Evolutionary conservation across 495 filamentous ascomycete species (phyloP).

Genomic region (Halenospora varia): DNA sequence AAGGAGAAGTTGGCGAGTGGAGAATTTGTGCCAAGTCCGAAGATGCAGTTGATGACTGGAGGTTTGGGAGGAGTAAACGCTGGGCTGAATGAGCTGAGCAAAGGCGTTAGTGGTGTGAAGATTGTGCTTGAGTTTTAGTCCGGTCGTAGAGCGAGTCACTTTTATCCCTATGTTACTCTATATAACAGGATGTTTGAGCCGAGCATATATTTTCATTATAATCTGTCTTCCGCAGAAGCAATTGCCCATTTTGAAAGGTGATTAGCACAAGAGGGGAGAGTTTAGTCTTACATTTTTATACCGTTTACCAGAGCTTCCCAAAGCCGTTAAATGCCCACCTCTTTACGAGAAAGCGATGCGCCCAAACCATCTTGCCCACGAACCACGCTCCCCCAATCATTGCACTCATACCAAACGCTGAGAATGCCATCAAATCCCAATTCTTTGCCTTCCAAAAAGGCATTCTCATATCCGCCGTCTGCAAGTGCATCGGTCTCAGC

Average conservation of each 20-base stretch:
- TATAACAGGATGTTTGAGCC: too few species aligned
- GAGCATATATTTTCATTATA: too few species aligned
- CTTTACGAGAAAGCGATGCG: not conserved
- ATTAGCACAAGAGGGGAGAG: too few species aligned
- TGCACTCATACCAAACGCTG: not conserved
- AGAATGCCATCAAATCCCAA: conserved; percentile 22
- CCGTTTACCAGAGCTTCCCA: too few species aligned
- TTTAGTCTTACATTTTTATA: too few species aligned
- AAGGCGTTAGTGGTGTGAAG: conserved; percentile 46
- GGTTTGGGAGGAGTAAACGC: conserved; percentile 36
- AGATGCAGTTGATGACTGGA: conserved; percentile 38
- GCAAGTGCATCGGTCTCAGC: conserved; percentile 34
- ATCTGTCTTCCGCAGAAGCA: too few species aligned
- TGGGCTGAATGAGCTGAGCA: conserved; percentile 37
- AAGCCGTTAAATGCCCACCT: too few species aligned
- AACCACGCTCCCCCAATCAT: not conserved
- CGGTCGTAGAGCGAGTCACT: too few species aligned
- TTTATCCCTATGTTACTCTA: too few species aligned
- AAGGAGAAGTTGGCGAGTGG: conserved; percentile 36
- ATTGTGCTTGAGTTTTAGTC: conserved; percentile 32
- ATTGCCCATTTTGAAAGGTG: too few species aligned
- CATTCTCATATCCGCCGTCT: conserved; percentile 40
- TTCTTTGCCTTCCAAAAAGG: conserved; percentile 32
- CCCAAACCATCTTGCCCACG: not conserved
- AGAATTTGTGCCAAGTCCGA: conserved; percentile 40